phyloP scores from a whole-genome alignment of 305 asterid species.

The Fraxinus xanthoxyloides region DNA sequence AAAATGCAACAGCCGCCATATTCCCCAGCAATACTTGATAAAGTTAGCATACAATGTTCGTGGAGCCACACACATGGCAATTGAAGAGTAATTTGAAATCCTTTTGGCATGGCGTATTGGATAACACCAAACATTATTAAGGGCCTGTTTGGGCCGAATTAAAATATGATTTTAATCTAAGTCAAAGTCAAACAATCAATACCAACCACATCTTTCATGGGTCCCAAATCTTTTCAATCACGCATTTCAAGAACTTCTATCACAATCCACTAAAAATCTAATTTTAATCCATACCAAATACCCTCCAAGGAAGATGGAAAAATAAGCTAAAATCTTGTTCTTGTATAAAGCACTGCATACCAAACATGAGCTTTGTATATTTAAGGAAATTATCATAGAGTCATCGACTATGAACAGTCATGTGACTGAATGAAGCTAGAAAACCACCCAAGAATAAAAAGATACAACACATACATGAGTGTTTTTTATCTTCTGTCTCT shows the following conservation, averaged over 20 bases:
- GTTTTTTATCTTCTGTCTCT: slow-evolving; percentile 66
- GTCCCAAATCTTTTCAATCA: too few species aligned
- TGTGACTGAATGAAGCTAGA: neutral
- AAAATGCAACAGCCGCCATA: neutral
- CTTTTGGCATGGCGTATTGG: neutral
- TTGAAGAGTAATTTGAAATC: neutral
- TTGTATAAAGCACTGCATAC: neutral
- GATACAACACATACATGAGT: slow-evolving; percentile 49
- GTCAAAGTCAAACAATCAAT: too few species aligned
- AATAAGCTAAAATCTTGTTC: neutral
- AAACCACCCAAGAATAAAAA: neutral
- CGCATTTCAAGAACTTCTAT: too few species aligned
- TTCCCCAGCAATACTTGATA: neutral
- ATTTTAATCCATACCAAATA: too few species aligned
- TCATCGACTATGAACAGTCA: neutral
- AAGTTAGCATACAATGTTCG: neutral
- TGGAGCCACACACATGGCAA: neutral
- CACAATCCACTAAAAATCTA: too few species aligned
- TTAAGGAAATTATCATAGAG: neutral
- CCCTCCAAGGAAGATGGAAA: neutral
- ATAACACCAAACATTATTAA: neutral
- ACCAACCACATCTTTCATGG: too few species aligned
- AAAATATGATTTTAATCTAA: too few species aligned
- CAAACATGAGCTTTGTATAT: neutral
- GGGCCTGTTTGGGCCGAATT: too few species aligned